Evolutionary conservation across 768 basidiomycete genomes (phyloP).

Genomic region (Udeniomyces megalosporus): DNA sequence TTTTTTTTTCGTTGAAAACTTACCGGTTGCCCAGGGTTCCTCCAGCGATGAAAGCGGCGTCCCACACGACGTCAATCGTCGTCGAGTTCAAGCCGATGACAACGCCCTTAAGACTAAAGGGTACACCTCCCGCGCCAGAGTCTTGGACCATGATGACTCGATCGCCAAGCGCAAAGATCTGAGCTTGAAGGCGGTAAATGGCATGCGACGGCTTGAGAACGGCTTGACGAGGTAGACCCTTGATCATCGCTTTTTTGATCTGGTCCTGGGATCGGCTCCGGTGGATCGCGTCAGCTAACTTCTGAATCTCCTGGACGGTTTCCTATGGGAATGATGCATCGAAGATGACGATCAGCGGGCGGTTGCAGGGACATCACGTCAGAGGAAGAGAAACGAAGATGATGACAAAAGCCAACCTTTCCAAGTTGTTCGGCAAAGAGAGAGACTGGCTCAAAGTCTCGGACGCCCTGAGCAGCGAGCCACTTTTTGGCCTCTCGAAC

Average conservation of each 20-base stretch:
- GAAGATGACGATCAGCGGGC: not conserved
- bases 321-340: constrained; percentile 34
- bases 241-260: constrained; percentile 85
- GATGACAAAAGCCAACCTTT: constrained; percentile 41
- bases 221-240: constrained; percentile 79
- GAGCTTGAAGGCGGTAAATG: constrained; percentile 73
- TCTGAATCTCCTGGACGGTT: constrained; percentile 63
- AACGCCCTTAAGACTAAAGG: constrained; percentile 78
- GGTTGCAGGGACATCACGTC: not conserved
- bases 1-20: not conserved
- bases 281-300: constrained; percentile 51
- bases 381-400: not conserved
- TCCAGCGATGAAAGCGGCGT: constrained; percentile 87
- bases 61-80: constrained; percentile 91
- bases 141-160: constrained; percentile 93
- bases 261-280: constrained; percentile 42
- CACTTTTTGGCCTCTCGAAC: constrained; percentile 67
- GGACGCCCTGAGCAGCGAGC: constrained; percentile 71
- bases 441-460: constrained; percentile 82
- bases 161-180: constrained; percentile 74
- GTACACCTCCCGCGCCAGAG: constrained; percentile 60
- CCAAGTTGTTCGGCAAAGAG: constrained; percentile 80
- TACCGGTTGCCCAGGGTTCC: constrained; percentile 69
- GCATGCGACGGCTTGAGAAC: constrained; percentile 86
- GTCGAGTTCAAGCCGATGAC: constrained; percentile 75